These are phyloP conservation scores for Amauroascus verrucosus DNA, from an alignment of 2,329 filamentous ascomycete species.

Conservation along the genomic window DNA sequence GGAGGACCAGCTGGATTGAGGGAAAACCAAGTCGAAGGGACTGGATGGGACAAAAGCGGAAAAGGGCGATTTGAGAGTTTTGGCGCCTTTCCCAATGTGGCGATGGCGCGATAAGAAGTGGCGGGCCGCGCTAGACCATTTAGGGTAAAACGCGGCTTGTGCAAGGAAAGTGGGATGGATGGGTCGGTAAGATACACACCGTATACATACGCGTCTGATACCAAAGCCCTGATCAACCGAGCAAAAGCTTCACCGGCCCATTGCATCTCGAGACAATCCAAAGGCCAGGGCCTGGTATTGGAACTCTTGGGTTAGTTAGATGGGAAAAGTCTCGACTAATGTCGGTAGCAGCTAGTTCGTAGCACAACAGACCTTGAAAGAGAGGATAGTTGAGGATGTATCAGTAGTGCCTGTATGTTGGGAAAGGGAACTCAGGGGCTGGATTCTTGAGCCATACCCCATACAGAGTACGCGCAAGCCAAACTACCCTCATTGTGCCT, in stretches of 20 bases:
- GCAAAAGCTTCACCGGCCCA: background rate
- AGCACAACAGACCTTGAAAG: background rate
- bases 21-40: constrained; percentile 13
- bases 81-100: constrained; percentile 3
- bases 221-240: background rate
- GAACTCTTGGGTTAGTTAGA: background rate
- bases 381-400: background rate
- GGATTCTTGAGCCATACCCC: constrained; percentile 1
- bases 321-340: background rate
- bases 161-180: background rate
- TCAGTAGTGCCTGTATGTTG: background rate
- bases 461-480: constrained; percentile 5
- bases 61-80: constrained; percentile 11
- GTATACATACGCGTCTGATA: background rate
- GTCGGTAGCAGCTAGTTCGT: background rate
- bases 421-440: background rate
- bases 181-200: background rate
- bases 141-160: constrained; percentile 8
- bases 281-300: too few species aligned
- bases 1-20: constrained; percentile 12
- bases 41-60: constrained; percentile 11
- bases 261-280: too few species aligned
- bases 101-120: constrained; percentile 5
- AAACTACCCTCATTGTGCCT: background rate
- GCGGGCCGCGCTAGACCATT: constrained; percentile 1